Evolutionary conservation across 768 basidiomycete species (phyloP), one percentile per base, ranked within the genome.

Genomic region (Termitomyces sp.): DNA sequence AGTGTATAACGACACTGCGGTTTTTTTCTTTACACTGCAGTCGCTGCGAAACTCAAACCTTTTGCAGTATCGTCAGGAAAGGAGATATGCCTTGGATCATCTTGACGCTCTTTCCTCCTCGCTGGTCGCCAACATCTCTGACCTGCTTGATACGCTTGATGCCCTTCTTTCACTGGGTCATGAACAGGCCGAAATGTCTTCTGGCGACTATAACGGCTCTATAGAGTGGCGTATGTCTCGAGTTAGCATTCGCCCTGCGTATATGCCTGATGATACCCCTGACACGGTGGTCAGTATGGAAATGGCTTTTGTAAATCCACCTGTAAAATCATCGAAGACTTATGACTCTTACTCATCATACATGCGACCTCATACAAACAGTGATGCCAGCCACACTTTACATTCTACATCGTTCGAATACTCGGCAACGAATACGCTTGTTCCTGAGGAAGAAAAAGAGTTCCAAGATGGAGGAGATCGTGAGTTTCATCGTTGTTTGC

Each of bases 141-240:
- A 82, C 29, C 74, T 85, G 26, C 73, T 83, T 55, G 79, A 84
- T 63, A 82, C 83, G 0, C 72, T 90, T 10, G 86, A 90, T 42
- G 78, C 74, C 16, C 74, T 92, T 24, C 70, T 88, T 27, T 71
- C 78, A 0, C 68, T 90, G 18, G 88, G 88, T 4, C 81, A 85
- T 56, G 85, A 89, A 54, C 89, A 92, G 69, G 85, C 82, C 3
- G 83, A 86, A 14, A 72, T 86, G 39, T 82, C 85, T 20, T 81
- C 83, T 67, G 84, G 80, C 53, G 86, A 88, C 58, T 90, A 90
- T 70, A 83, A 78, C 55, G 84, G 82, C 5, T 87, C 89, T 1
- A 90, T 90, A 55, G 86, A 89, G 56, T 86, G 87, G 86, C 79
- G 90, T 22, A 81, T 83, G 75, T 90, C 88, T 16, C 84, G 87